A percentile compares a stretch with the other conserved stretches of the same genome.
phyloP scores from a whole-genome alignment of 2,329 filamentous ascomycete genomes.

The Alternaria ethzedia region DNA sequence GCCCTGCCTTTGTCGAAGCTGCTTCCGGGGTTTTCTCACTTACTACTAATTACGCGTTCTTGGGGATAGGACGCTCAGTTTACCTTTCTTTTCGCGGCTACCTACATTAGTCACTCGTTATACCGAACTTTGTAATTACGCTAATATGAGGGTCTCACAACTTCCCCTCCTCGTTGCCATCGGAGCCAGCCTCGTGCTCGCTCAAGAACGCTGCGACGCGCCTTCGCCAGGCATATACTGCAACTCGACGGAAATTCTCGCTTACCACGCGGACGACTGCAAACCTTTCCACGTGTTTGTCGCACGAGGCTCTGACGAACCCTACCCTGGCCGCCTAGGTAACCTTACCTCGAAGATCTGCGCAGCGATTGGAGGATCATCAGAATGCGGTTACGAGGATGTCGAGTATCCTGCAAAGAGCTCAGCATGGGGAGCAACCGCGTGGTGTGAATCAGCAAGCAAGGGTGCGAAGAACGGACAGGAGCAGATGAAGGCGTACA shows the following conservation, averaged over 20 bases:
- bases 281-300: slow-evolving; percentile 36
- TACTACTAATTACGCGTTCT: neutral
- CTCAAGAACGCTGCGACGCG: slow-evolving; percentile 33
- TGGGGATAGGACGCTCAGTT: neutral
- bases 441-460: slow-evolving; percentile 35
- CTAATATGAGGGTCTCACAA: slow-evolving; percentile 20
- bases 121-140: neutral
- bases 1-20: neutral
- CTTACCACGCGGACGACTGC: slow-evolving; percentile 29
- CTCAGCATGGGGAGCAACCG: slow-evolving; percentile 27
- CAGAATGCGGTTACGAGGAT: slow-evolving; percentile 33
- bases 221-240: slow-evolving; percentile 27
- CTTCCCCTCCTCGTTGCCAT: slow-evolving; percentile 9
- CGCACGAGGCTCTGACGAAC: slow-evolving; percentile 37
- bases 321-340: slow-evolving; percentile 35
- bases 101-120: slow-evolving; percentile 8
- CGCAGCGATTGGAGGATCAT: slow-evolving; percentile 17
- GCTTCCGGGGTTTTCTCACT: neutral
- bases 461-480: slow-evolving; percentile 32
- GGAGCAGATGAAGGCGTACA: slow-evolving; percentile 32
- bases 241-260: slow-evolving; percentile 32
- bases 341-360: slow-evolving; percentile 33
- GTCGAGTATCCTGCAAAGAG: slow-evolving; percentile 38
- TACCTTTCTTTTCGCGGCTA: neutral
- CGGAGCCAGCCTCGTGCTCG: slow-evolving; percentile 16